Conservation (phyloP, 495 filamentous ascomycete species). For the Neohortaea acidophila region DNA sequence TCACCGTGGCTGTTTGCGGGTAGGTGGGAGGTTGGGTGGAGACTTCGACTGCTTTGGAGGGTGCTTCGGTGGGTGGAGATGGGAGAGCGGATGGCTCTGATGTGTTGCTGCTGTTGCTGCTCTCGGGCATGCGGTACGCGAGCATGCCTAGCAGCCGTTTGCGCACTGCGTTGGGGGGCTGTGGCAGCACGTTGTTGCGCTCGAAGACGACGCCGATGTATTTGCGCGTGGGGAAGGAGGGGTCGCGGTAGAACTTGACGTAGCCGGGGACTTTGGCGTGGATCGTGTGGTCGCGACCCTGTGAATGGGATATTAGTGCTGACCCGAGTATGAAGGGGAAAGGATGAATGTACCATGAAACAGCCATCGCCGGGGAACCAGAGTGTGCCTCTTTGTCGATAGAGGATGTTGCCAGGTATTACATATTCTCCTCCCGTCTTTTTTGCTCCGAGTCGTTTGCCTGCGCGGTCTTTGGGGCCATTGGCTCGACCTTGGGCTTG, state of each 20-base stretch:
- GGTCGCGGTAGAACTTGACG: slow-evolving; percentile 91
- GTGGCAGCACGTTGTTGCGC: slow-evolving; percentile 56
- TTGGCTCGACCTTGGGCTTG: slow-evolving; percentile 78
- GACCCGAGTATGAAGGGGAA: background rate
- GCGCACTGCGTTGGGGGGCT: slow-evolving; percentile 49
- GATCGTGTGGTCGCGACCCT: slow-evolving; percentile 91
- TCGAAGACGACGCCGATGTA: slow-evolving; percentile 87
- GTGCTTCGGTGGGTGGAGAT: background rate
- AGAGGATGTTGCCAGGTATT: slow-evolving; percentile 91
- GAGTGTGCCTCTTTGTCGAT: slow-evolving; percentile 81
- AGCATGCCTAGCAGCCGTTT: slow-evolving; percentile 58
- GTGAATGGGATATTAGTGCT: background rate
- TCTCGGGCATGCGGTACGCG: slow-evolving; percentile 22
- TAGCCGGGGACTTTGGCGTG: slow-evolving; percentile 71
- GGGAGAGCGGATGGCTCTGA: background rate
- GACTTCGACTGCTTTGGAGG: background rate
- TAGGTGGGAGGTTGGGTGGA: background rate
- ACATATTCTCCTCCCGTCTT: slow-evolving; percentile 85
- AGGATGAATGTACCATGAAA: slow-evolving; percentile 36
- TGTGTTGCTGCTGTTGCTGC: background rate
- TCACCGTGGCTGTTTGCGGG: slow-evolving; percentile 1
- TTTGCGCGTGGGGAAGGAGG: slow-evolving; percentile 54
- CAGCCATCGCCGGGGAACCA: slow-evolving; percentile 94
- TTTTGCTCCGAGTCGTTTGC: slow-evolving; percentile 91
- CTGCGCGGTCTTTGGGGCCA: slow-evolving; percentile 65